Evolutionary conservation across 305 asterid species (phyloP).

Genomic region (Solanum hybrid): DNA sequence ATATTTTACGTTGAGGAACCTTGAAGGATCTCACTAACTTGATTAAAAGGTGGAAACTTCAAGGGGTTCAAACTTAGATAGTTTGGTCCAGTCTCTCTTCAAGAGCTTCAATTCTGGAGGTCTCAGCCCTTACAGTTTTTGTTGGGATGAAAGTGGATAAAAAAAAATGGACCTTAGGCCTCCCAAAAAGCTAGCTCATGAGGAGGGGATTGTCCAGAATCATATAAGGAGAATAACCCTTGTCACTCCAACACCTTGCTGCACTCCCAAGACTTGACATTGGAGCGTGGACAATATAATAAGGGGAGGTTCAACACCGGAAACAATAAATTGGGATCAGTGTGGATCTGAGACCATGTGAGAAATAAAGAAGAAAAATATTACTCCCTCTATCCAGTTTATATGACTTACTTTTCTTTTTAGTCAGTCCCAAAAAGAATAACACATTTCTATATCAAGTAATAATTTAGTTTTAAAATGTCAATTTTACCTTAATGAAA

Average conservation of each 20-base stretch:
- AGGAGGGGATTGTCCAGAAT: not conserved
- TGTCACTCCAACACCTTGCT: not conserved
- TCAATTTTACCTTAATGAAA: not conserved
- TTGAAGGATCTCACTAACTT: not conserved
- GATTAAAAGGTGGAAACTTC: not conserved
- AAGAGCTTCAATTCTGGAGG: not conserved
- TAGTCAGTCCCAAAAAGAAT: not conserved
- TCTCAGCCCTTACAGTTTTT: not conserved
- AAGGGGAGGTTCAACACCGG: not conserved
- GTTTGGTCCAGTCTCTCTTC: not conserved
- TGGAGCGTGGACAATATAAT: not conserved
- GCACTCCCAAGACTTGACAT: not conserved
- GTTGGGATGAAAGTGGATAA: not conserved
- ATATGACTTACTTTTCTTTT: not conserved
- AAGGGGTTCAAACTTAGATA: not conserved
- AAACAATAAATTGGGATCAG: not conserved
- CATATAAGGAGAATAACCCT: not conserved
- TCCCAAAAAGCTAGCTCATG: not conserved
- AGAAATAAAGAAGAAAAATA: not conserved
- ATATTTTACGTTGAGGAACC: not conserved
- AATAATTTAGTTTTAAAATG: not conserved
- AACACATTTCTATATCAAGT: not conserved
- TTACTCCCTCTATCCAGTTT: not conserved
- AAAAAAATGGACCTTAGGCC: not conserved
- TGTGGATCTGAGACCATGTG: not conserved